Conservation (phyloP, 2,329 filamentous ascomycete species). For the Trichoderma sp. region DNA sequence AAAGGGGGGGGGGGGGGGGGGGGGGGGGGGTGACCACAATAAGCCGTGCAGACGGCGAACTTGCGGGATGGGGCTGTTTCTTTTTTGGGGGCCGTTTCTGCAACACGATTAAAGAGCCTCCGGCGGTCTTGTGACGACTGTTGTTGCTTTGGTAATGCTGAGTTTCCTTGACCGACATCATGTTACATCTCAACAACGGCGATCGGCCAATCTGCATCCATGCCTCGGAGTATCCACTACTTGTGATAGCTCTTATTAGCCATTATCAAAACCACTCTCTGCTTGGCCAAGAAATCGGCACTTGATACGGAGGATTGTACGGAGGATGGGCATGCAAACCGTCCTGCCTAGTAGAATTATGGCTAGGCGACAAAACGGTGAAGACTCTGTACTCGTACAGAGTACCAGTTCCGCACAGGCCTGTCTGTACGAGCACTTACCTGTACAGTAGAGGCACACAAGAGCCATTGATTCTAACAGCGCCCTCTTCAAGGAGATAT, state of each 20-base stretch:
- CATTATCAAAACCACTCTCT: not conserved
- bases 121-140: slow-evolving; percentile 1
- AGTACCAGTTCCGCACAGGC: not conserved
- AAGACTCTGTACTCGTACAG: not conserved
- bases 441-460: not conserved
- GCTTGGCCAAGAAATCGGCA: not conserved
- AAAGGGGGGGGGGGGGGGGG: not conserved
- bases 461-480: not conserved
- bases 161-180: slow-evolving; percentile 6
- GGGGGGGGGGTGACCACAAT: not conserved
- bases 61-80: not conserved
- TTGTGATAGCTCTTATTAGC: not conserved
- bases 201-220: not conserved
- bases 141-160: not conserved
- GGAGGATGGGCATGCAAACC: not conserved
- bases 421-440: not conserved
- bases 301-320: not conserved
- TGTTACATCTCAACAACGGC: not conserved
- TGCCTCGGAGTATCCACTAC: not conserved
- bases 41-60: not conserved
- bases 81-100: slow-evolving; percentile 12
- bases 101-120: not conserved
- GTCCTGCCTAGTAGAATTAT: not conserved
- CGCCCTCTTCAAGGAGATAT: not conserved
- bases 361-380: not conserved